These are phyloP conservation scores for Exutisphaerella laricina DNA, from an alignment of 2,329 filamentous ascomycete species.

Conservation along the genomic window DNA sequence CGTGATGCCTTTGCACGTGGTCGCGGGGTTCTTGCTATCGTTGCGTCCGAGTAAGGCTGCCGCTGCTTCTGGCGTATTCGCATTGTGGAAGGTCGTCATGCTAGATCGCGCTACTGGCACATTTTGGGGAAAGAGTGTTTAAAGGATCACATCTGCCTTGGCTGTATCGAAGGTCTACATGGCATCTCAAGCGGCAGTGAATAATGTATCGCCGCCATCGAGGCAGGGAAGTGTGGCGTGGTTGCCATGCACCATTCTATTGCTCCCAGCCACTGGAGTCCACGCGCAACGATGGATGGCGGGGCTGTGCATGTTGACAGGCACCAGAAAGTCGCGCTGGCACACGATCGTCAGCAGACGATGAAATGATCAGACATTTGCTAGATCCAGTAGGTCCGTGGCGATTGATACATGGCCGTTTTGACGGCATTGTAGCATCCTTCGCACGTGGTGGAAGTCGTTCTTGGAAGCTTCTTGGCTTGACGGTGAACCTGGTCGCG, in stretches of 20 bases:
- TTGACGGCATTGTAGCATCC: too few species aligned
- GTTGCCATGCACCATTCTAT: too few species aligned
- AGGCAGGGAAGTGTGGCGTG: constrained; percentile 15
- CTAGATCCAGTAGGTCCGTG: too few species aligned
- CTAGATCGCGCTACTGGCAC: not conserved
- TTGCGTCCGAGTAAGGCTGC: constrained; percentile 71
- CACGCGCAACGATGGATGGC: too few species aligned
- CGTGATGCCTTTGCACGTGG: constrained; percentile 85
- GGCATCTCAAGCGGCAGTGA: not conserved
- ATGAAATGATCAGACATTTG: too few species aligned
- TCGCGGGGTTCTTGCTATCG: constrained; percentile 77
- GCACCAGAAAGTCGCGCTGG: not conserved
- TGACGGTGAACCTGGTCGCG: too few species aligned
- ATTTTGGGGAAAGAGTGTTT: not conserved
- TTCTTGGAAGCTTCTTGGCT: too few species aligned
- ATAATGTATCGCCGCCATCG: constrained; percentile 7
- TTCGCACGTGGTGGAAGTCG: too few species aligned
- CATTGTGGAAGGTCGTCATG: not conserved
- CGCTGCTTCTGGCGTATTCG: constrained; percentile 41
- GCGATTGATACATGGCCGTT: too few species aligned
- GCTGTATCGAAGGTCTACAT: not conserved
- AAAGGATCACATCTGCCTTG: constrained; percentile 8
- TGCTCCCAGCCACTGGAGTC: too few species aligned
- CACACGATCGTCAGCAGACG: not conserved
- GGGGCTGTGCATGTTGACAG: not conserved